These are phyloP conservation scores for Eucalyptus melliodora DNA, from an alignment of 345 rosid genomes.

Conservation along the genomic window DNA sequence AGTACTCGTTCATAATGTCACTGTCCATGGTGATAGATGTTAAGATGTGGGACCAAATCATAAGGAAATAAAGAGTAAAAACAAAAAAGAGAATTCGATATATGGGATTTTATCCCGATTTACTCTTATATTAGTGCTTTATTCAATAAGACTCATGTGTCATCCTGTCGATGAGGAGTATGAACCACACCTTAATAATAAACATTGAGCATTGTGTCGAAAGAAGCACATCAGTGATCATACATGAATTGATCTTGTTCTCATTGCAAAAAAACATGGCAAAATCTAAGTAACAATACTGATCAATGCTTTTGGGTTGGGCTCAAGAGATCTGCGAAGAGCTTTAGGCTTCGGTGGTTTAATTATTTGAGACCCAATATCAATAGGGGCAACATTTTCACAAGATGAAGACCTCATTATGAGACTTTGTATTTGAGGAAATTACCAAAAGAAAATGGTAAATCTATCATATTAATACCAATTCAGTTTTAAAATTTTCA, in stretches of 20 bases:
- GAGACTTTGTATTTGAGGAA: neutral
- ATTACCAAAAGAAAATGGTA: no score
- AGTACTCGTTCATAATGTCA: neutral
- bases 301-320: neutral
- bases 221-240: neutral
- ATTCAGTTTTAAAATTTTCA: no score
- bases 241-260: neutral
- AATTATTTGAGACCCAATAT: neutral
- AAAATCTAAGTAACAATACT: no score
- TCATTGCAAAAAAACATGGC: neutral
- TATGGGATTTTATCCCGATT: no score
- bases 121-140: no score
- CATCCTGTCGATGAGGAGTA: rapidly evolving
- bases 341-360: neutral
- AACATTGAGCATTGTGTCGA: neutral
- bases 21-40: neutral
- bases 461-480: rapidly evolving
- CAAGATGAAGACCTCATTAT: neutral
- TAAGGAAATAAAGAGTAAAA: no score
- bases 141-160: rapidly evolving
- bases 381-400: neutral
- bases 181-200: no score
- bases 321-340: neutral
- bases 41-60: no score
- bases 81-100: no score